Evolutionary conservation across 2,329 filamentous ascomycete species (phyloP), one percentile per base, ranked within the genome.

Genomic region (Xylaria sp.): DNA sequence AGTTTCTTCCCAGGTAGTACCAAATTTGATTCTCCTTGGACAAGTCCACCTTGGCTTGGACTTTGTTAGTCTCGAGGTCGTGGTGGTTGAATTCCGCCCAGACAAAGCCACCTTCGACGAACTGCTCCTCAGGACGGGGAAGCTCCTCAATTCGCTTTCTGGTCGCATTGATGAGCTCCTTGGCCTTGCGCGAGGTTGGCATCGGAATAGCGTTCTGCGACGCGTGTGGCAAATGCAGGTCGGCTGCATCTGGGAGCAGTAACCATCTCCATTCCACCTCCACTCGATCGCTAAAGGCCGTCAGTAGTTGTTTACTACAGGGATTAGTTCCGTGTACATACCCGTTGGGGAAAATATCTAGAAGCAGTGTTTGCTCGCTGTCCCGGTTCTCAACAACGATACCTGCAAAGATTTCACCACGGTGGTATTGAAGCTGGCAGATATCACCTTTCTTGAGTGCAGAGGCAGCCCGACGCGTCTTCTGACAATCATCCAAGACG

Each of bases 331-430:
- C 54, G 33, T 59, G 64, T 71, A 58, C 74, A 64, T 89, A 94
- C 90, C 93, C 92, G 79, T 92, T 91, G 43, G 96, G 95, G 74
- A 98, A 84, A 71, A 97, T 87, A 75, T 97, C 92, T 49, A 98
- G 81, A 33, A 98, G 84, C 25, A 97, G 81, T 66, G 86, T 92
- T 78, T 92, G 88, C 82, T 97, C 95, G 63, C 89, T 89, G 20
- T 82, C 83, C 68, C 92, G 86, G 73, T 97, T 98, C 81, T 97
- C 93, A 28, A 96, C 86, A 57, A 99, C 91, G 63, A 94, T 85
- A 62, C 94, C 96, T 46, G 94, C 96, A 80, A 97, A 97, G 51
- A 98, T 96, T 66, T 98, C 93, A 46, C 92, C 90, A 78, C 90
- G 88, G 81, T 91, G 84, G 78, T 92, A 91, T 80, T 99, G 96